These are phyloP conservation scores for Tilletiopsis washingtonensis DNA, from an alignment of 1,284 basidiomycete genomes.

Conservation along the genomic window DNA sequence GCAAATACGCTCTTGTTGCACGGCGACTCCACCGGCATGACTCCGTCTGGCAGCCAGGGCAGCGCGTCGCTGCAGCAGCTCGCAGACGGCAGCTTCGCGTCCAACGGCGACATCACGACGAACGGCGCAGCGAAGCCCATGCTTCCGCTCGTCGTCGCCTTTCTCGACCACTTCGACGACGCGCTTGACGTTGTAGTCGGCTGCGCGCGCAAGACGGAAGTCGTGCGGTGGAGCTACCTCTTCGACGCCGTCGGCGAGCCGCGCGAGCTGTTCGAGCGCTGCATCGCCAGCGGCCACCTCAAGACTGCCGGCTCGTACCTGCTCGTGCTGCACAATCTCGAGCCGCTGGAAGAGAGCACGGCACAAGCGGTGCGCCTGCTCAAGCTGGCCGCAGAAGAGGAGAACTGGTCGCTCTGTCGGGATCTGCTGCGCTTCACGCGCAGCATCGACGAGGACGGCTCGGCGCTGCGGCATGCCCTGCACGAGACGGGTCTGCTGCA, in stretches of 20 bases:
- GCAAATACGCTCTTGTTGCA: no score
- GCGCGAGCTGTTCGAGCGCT: conserved; percentile 79
- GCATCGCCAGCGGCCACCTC: conserved; percentile 64
- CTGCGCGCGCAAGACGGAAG: conserved; percentile 93
- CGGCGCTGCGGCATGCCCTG: conserved; percentile 54
- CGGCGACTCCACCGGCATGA: no score
- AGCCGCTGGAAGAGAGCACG: conserved; percentile 61
- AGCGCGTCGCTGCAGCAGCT: not conserved
- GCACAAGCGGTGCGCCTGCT: conserved; percentile 32
- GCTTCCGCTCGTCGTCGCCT: conserved; percentile 69
- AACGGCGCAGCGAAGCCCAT: conserved; percentile 37
- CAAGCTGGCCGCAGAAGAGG: conserved; percentile 19
- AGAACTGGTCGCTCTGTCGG: conserved; percentile 28
- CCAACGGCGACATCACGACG: not conserved
- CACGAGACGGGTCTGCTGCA: conserved; percentile 41
- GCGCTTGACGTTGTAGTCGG: conserved; percentile 87
- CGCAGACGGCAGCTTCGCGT: no score
- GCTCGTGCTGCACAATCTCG: conserved; percentile 83
- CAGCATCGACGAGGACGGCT: conserved; percentile 58
- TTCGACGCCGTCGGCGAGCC: conserved; percentile 88
- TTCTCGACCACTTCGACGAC: conserved; percentile 87
- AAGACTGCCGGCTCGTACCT: conserved; percentile 89
- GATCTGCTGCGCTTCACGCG: conserved; percentile 51
- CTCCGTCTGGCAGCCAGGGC: not conserved
- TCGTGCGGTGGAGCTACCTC: conserved; percentile 77